These are phyloP conservation scores for Pezicula carpinea DNA, from an alignment of 2,329 filamentous ascomycete species.

Conservation along the genomic window DNA sequence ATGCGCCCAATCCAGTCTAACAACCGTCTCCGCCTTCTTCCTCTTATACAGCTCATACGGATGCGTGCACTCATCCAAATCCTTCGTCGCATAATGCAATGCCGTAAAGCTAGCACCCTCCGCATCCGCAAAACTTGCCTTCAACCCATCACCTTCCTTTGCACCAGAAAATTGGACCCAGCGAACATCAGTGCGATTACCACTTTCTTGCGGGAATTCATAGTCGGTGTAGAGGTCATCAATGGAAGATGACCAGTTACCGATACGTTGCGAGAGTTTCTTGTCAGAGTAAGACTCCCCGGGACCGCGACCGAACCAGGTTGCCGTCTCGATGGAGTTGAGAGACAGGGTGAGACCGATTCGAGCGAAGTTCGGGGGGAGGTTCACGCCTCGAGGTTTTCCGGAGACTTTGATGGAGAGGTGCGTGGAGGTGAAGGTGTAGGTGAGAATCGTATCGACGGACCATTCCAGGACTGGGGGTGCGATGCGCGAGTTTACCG, in stretches of 20 bases:
- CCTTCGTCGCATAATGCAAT: constrained; percentile 47
- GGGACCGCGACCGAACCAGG: constrained; percentile 66
- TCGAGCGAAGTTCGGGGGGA: constrained; percentile 55
- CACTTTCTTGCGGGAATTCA: constrained; percentile 64
- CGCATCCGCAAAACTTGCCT: constrained; percentile 41
- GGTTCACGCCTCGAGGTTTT: constrained; percentile 40
- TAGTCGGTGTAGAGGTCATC: constrained; percentile 55
- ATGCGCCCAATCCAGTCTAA: constrained; percentile 57
- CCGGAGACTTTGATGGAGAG: constrained; percentile 46
- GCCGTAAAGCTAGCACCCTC: constrained; percentile 52
- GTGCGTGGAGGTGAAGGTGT: constrained; percentile 46
- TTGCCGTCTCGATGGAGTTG: constrained; percentile 33
- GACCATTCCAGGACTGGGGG: constrained; percentile 62
- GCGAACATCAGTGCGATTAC: constrained; percentile 59
- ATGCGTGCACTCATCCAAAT: constrained; percentile 51
- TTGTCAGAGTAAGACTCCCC: constrained; percentile 65
- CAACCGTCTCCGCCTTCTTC: constrained; percentile 46
- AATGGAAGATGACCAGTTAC: constrained; percentile 43
- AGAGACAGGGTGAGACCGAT: constrained; percentile 53
- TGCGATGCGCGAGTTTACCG: constrained; percentile 49
- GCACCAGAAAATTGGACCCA: constrained; percentile 47
- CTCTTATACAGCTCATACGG: constrained; percentile 53
- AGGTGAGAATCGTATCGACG: constrained; percentile 45
- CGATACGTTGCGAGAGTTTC: constrained; percentile 55
- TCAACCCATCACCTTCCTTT: constrained; percentile 28